These are phyloP conservation scores for Grammothele lineata DNA, from an alignment of 768 basidiomycete genomes.

Conservation along the genomic window DNA sequence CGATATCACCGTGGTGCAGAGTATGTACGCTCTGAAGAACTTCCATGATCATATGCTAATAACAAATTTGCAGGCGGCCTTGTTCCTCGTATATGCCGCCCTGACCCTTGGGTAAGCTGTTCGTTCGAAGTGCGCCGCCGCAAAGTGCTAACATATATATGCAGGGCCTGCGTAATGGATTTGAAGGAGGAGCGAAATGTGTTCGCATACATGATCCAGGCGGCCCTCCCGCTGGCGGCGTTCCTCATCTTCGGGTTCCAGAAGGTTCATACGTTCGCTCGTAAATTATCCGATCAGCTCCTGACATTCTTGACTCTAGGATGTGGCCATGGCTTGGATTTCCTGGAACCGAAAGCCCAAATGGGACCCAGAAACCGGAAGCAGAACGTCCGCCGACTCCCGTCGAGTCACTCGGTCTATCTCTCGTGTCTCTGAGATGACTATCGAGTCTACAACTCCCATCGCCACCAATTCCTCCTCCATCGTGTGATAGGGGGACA, in stretches of 20 bases:
- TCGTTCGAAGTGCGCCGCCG: too few relatives aligned
- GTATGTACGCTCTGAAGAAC: slow-evolving; percentile 9
- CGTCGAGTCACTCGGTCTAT: background rate
- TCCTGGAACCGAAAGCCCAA: slow-evolving; percentile 1
- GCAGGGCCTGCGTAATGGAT: slow-evolving; percentile 17
- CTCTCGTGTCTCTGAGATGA: slow-evolving; percentile 3
- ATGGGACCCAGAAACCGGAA: slow-evolving; percentile 2
- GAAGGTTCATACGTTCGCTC: slow-evolving; percentile 37
- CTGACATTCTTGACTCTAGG: slow-evolving; percentile 1
- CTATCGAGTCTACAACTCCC: slow-evolving; percentile 11
- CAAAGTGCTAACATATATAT: background rate
- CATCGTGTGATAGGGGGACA: slow-evolving; percentile 4
- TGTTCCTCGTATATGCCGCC: slow-evolving; percentile 44
- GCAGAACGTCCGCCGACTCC: background rate
- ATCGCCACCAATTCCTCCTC: slow-evolving; percentile 9
- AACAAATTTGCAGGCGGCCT: slow-evolving; percentile 11
- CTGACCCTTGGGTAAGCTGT: slow-evolving; percentile 38
- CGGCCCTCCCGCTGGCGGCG: slow-evolving; percentile 47
- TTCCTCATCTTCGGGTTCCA: slow-evolving; percentile 47
- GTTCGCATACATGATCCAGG: slow-evolving; percentile 45
- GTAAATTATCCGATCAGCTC: too few relatives aligned
- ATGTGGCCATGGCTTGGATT: slow-evolving; percentile 8
- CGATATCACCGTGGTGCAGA: slow-evolving; percentile 20
- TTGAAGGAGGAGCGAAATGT: slow-evolving; percentile 13
- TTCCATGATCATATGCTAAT: background rate